phyloP scores from a whole-genome alignment of 345 rosid species.

The Cardamine occulta region DNA sequence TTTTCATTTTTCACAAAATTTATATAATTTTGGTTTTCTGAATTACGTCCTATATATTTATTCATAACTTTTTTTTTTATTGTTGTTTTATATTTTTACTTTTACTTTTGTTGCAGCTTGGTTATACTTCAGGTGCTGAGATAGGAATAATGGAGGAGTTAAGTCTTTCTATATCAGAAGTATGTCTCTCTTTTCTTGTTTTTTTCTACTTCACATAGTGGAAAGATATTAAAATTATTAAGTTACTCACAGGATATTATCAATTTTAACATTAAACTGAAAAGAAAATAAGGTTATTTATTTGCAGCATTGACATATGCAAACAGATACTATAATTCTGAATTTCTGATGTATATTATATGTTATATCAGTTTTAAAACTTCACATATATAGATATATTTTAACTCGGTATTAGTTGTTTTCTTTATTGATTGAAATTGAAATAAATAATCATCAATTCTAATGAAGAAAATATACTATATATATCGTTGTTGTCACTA shows the following conservation, averaged over 20 bases:
- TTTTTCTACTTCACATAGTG: not conserved
- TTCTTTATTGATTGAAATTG: not conserved
- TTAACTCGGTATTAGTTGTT: not conserved
- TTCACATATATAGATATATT: conserved; percentile 7
- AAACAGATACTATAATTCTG: not conserved
- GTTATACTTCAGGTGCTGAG: conserved; percentile 52
- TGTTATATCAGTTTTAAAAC: not conserved
- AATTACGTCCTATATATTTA: no score
- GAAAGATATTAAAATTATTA: not conserved
- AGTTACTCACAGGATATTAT: not conserved
- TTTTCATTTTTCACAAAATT: not conserved
- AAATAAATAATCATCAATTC: not conserved
- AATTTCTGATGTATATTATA: not conserved
- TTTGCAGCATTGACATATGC: conserved; percentile 1
- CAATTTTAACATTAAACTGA: not conserved
- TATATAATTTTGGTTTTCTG: not conserved
- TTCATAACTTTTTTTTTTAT: not conserved
- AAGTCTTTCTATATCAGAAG: conserved; percentile 45
- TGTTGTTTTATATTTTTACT: not conserved
- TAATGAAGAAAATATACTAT: not conserved
- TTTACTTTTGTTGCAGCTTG: conserved; percentile 27
- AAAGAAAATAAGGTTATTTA: not conserved
- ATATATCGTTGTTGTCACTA: not conserved
- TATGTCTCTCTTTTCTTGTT: conserved; percentile 22
- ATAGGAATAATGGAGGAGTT: conserved; percentile 51